Evolutionary conservation across 2,329 filamentous ascomycete genomes (phyloP), one percentile per base, ranked within the genome.

Genomic region (Tolypocladium inflatum): DNA sequence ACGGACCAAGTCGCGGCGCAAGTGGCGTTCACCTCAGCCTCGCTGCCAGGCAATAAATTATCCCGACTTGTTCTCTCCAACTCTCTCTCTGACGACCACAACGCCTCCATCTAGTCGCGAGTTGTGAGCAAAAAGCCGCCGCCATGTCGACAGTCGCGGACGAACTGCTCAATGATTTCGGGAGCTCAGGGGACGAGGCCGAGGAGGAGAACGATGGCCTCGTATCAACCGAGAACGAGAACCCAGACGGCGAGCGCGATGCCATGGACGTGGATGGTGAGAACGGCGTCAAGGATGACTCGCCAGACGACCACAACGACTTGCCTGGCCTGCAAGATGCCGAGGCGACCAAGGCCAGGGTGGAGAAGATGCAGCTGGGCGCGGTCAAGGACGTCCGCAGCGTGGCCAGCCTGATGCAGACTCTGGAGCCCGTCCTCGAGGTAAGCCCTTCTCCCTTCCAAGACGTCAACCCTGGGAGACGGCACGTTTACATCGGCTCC

Each of bases 91-190:
- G 9, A n/a, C 48, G 17, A 33, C 48, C 2, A 5, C 19, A 10
- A 13, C 26, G 11, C 48, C 26, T 51, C 48, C 48, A 50, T 26
- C 45, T 3, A 7, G 48, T 11, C 48, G 48, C 26, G 26, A 51
- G 26, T 17, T 33, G 48, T 33, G 48, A 51, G 26, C 26, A 33
- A 26, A 17, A 33, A 11, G 51, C 59, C 62, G 58, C 58, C 67
- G 73, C 61, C 56, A 95, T 97, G 91, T 91, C 93, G 71, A 95
- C 91, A 51, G 82, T 95, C 62, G 93, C 90, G 62, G 92, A 97
- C 68, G 93, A 97, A 71, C 83, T 99, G 13, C 80, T 97, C 65
- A 90, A 94, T 68, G 90, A 95, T 58, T 74, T 75, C 58, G 73
- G 70, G 10, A 73, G 69, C 68, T 90, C 86, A 7, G 91, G 86